A percentile compares a stretch with the other conserved stretches of the same genome.
Conservation (phyloP, 2,329 filamentous ascomycete genomes). For the Fusarium guadeloupense region DNA sequence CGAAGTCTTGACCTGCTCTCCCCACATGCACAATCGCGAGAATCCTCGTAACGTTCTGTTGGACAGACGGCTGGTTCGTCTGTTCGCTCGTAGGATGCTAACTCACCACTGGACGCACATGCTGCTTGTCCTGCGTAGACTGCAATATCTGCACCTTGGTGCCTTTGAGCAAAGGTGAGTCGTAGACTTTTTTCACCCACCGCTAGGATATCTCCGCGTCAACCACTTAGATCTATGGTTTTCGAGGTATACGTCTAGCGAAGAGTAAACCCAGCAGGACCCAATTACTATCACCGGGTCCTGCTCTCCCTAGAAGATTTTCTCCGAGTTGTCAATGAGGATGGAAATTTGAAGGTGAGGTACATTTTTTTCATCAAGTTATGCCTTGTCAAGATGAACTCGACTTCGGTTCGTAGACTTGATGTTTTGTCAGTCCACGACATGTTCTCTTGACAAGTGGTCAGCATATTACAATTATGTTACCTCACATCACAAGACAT, state of each 20-base stretch:
- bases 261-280: constrained; percentile 70
- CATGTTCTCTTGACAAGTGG: not conserved
- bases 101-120: constrained; percentile 15
- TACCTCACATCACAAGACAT: not conserved
- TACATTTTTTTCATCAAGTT: constrained; percentile 64
- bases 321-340: constrained; percentile 71
- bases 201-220: constrained; percentile 92
- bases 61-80: constrained; percentile 13
- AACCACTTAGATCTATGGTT: constrained; percentile 75
- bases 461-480: not conserved
- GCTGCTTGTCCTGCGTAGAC: constrained; percentile 24
- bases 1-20: constrained; percentile 61
- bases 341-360: constrained; percentile 87
- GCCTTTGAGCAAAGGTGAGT: constrained; percentile 23
- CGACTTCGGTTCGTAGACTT: no score
- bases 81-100: constrained; percentile 30
- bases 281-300: constrained; percentile 59
- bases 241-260: constrained; percentile 95
- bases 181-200: constrained; percentile 43
- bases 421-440: no score
- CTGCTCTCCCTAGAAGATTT: constrained; percentile 83
- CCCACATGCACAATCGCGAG: constrained; percentile 30
- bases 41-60: constrained; percentile 24
- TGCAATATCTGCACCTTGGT: constrained; percentile 23
- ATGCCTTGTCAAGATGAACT: not conserved